Evolutionary conservation across 352 stramenopile species (phyloP), one percentile per base, ranked within the genome.

Genomic region (Thalassiosira ordinaria): DNA sequence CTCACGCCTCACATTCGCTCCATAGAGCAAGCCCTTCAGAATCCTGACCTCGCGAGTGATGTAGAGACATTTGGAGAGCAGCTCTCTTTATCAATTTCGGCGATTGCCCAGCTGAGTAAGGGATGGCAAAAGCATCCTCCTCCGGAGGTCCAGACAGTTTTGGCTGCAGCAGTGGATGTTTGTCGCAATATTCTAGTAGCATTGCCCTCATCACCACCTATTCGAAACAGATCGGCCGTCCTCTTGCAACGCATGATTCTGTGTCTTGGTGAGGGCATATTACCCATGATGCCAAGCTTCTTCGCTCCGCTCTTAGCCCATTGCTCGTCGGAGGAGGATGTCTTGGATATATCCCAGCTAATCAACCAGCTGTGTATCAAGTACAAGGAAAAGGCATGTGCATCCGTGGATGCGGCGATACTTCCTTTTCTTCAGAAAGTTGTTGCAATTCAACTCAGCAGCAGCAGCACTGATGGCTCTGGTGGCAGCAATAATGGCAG

Each of bases 291-390:
- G 24, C 82, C 82, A 27, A 61, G 66, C 27, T 81, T 91, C 55
- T 65, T 91, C 6, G 46, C 72, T 24, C 9, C 82, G 41, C 18
- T 90, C 13, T 80, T 87, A 60, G 22, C 55, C 37, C 47, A 89
- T 44, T 90, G 82, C 41, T 80, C 51, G 9, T 37, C 11, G 24
- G 37, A 63, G 13, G 75, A 89, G 39, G 86, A 91, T 69, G 80
- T 90, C 41, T 49, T 88, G 8, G 82, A 89, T 68, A 74, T 85
- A 24, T 74, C 80, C 18, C 86, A 91, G 39, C 41, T 91, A 29
- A 77, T 89, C 24, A 89, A 87, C 62, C 86, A 91, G 49, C 18
- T 88, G 4, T 91, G 86, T 37, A 85, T 89, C 27, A 88, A 87
- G 56, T 91, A 89, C 39, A 88, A 84, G 55, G 49, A 79, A 47